Base-by-base conservation (phyloP, 2,329 filamentous ascomycete species). In the Ascochyta rabiei region DNA sequence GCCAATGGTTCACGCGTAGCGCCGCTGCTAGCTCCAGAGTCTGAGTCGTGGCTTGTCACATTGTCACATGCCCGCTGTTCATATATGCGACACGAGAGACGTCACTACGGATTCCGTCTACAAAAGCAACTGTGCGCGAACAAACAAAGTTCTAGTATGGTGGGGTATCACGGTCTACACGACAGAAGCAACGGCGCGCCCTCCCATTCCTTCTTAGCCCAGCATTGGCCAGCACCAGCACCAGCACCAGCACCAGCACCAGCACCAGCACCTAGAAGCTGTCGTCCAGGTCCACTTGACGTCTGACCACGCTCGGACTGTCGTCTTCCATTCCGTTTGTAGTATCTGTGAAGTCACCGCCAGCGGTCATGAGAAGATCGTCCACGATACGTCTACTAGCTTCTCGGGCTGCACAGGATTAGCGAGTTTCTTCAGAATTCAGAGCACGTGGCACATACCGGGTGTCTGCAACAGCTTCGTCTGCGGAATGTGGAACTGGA, bases 321-420 rank as follows among this genome's bases (percentile, higher is more conserved):
- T 77, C 75, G 13, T 78, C 77, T 33, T 79, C 75, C 59, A 77
- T 75, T 2, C 61, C 69, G n/a, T 61, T 66, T 9, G 68, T 70
- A 16, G 76, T 75, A 50, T 82, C 83, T 4, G 83, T 80, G 2
- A 76, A 76, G 53, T 81, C 78, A 3, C 78, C 88, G 2, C 90
- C 90, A 4, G 90, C 91, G 37, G 90, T 91, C 38, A 89, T 76
- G 6, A 95, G 77, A 42, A 96, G 83, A 68, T 93, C 89, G 47
- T 92, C 88, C 0, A 96, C 90, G 55, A 96, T 93, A 51, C 86
- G 84, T 71, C 84, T 88, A 67, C 89, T 93, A 4, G 91, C 91
- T 74, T 95, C 90, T 50, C 89, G 84, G 26, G 91, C 90, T 88
- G 40, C 23, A 6, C 21, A 26, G 16, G 12, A 45, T 63, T 48